Conservation (phyloP, 2,329 filamentous ascomycete genomes). For the Echinosphaeria canescens region DNA sequence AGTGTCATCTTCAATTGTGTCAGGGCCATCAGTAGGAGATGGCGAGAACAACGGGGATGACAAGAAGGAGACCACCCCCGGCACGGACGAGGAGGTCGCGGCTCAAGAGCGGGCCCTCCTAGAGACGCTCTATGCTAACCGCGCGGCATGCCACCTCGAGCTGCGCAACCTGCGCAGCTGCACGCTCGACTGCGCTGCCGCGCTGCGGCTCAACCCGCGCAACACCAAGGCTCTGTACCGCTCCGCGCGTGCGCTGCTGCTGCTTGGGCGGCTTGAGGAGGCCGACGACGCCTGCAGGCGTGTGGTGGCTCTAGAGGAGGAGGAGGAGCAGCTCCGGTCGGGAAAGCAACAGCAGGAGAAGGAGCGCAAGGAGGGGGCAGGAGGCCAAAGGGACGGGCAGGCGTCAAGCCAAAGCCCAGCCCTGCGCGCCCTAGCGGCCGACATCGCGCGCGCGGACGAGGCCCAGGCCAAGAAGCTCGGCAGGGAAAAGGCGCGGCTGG, state of each 20-base stretch:
- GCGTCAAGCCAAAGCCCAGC: too few species aligned
- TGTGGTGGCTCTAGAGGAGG: constrained; percentile 50
- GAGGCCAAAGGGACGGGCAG: too few species aligned
- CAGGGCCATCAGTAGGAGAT: too few species aligned
- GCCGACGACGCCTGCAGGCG: constrained; percentile 59
- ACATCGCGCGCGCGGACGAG: constrained; percentile 36
- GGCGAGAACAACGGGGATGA: constrained; percentile 32
- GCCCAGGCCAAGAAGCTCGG: constrained; percentile 32
- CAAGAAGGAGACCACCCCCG: constrained; percentile 23
- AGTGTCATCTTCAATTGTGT: too few species aligned
- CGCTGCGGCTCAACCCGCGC: constrained; percentile 53
- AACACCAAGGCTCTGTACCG: constrained; percentile 91
- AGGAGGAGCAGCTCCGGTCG: too few species aligned
- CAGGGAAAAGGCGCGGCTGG: constrained; percentile 30
- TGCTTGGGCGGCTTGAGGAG: constrained; percentile 57
- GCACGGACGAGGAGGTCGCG: constrained; percentile 32
- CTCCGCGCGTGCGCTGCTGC: constrained; percentile 55
- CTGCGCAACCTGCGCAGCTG: constrained; percentile 75
- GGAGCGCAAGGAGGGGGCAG: too few species aligned
- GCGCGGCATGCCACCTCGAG: constrained; percentile 76
- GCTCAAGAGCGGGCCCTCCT: constrained; percentile 34
- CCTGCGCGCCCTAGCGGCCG: constrained; percentile 36
- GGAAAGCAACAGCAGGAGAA: too few species aligned
- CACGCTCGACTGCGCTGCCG: constrained; percentile 64
- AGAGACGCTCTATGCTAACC: constrained; percentile 66